Base-by-base conservation (phyloP, 2,329 filamentous ascomycete species). In the Laburnicola sp. region DNA sequence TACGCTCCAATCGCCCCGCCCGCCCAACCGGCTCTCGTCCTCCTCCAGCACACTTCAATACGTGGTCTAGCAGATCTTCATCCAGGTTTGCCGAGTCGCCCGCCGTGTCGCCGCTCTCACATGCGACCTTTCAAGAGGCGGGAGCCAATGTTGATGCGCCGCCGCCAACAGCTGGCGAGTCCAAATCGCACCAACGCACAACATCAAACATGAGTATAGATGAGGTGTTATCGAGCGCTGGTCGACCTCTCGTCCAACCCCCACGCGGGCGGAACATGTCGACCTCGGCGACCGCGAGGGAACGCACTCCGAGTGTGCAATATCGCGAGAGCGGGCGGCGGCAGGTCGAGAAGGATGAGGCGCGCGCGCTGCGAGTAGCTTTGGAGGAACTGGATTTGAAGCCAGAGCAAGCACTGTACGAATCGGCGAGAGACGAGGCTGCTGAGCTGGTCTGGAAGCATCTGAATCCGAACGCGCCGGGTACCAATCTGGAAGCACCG, bases 311-410 rank as follows among this genome's bases (percentile, higher is more conserved):
- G 5, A 88, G 80, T 53, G 78, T 65, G 51, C 59, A 82, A 6
- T 91, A 91, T 69, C 86, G 89, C 49, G 88, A 91, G 70, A 82
- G 85, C 50, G 87, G 86, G 16, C 83, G 85, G 65, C 78, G 88
- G 61, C 90, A 87, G 86, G 88, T 89, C 82, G 88, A 92, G 70
- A 89, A 88, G 69, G 87, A 91, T 65, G 88, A 92, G 71, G 86
- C 84, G 3, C 80, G 81, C 31, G 87, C 87, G 21, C 73, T 92
- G 52, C 82, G 86, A 16, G 80, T 85, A 54, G 88, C 88, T 8
- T 84, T 92, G 79, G 83, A 90, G 59, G 85, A 89, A 62, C 83
- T 91, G 80, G 83, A 88, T 52, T 57, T 88, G 26, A 79, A 84
- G 2, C 84, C 86, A 21, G 85, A 87, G 51, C 70, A 78, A 51